Percentiles rank a stretch among this genome's conserved stretches.
Evolutionary conservation across 2,329 filamentous ascomycete genomes (phyloP).

Genomic region (Daldinia sp.): DNA sequence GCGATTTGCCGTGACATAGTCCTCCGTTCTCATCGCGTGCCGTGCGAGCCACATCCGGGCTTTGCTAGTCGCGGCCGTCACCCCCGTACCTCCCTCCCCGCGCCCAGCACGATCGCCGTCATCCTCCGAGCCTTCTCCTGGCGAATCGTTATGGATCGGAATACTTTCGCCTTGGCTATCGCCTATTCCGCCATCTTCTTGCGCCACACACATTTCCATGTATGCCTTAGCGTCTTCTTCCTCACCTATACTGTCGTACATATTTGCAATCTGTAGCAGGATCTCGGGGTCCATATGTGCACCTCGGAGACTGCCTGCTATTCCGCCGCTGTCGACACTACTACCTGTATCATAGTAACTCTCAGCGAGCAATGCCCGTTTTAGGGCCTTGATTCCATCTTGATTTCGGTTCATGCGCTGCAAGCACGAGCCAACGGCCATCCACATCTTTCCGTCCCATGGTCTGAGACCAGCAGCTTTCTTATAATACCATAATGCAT

Average conservation of each 20-base stretch:
- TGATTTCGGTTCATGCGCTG: conserved; percentile 85
- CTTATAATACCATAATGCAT: conserved; percentile 97
- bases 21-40: conserved; percentile 77
- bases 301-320: conserved; percentile 57
- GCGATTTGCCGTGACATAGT: conserved; percentile 79
- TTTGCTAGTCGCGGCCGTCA: conserved; percentile 90
- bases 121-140: conserved; percentile 51
- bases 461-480: conserved; percentile 91
- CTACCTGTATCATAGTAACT: conserved; percentile 79
- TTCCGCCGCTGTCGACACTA: conserved; percentile 57
- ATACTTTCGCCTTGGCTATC: conserved; percentile 57
- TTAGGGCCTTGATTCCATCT: conserved; percentile 95
- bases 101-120: conserved; percentile 47
- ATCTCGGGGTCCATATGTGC: conserved; percentile 86
- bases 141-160: conserved; percentile 64
- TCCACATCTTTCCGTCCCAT: conserved; percentile 99
- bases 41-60: conserved; percentile 93
- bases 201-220: conserved; percentile 94
- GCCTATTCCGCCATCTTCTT: conserved; percentile 77
- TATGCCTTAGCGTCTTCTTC: conserved; percentile 85
- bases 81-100: conserved; percentile 69
- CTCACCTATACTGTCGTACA: conserved; percentile 84
- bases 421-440: conserved; percentile 90
- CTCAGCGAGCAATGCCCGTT: conserved; percentile 87
- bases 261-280: conserved; percentile 84